Evolutionary conservation across 805 yeast genomes (phyloP), one percentile per base, ranked within the genome.

Genomic region (Nakazawaea anatomiae): DNA sequence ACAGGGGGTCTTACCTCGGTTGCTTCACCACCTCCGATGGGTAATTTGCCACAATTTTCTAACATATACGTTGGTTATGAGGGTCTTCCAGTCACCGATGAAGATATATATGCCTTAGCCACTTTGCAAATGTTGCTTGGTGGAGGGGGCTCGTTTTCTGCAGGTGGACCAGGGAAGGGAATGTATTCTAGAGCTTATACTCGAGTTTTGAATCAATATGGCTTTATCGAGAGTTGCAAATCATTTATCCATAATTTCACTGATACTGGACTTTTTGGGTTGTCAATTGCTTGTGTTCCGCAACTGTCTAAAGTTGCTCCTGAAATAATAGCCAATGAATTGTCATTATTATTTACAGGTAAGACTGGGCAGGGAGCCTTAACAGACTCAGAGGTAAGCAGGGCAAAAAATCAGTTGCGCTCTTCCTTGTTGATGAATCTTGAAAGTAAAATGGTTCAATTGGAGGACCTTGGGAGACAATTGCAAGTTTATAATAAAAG

Each of bases 141-240:
- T 42, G 97, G 98, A 38, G 99, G 98, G 52, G 96, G 97, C 5
- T 90, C 98, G 1, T 94, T 94, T 63, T 85, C 95, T 18, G 98
- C 99, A 8, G 99, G 99, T 57, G 99, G 99, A 0, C 99, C 99
- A 14, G 99, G 99, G 49, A 94, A 94, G 68, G 99, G 99, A 4
- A 91, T 94, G 98, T 94, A 90, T 65, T 89, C 97, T 4, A 77
- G 98, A 53, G 79, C 95, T 28, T 94, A 90, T 71, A 89, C 96
- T 0, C 82, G 90, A 58, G 96, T 94, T 2, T 74, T 94, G 63
- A 92, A 92, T 68, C 94, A 86, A 64, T 88, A 87, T 64, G 96
- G 95, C 39, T 91, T 86, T 64, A 83, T 94, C 47, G 99, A 94
- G 63, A 85, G 87, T 60, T 89, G 96, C 65, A 74, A 83, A 60